Evolutionary conservation across 2,329 filamentous ascomycete species (phyloP), one percentile per base, ranked within the genome.

Genomic region (Alternaria metachromatica): DNA sequence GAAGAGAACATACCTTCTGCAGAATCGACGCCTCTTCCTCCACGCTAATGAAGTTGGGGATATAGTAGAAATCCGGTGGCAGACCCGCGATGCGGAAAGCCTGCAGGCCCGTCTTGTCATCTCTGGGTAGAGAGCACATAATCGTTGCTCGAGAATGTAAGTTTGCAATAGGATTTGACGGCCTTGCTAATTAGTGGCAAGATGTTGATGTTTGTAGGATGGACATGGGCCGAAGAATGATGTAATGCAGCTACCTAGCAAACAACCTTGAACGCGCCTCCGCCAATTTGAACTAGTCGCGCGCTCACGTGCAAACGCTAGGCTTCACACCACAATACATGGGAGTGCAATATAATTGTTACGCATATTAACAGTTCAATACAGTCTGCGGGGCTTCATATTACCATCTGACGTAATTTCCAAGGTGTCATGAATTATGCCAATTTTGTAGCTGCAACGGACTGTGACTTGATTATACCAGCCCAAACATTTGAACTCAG

Each of bases 31-130:
- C 78, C 81, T 97, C 93, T 80, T 97, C 94, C 48, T 90, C 87
- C 58, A 84, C 80, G 5, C 87, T 90, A 77, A 98, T 91, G 82
- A 97, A 97, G 77, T 94, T 85, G 8, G 93, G 86, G 61, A 97
- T 90, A 81, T 98, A 97, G 82, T 90, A 97, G 58, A 93, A 92
- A 33, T 86, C 82, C 2, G 85, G 77, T 5, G 92, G 91, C 3
- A 94, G 83, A 30, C 72, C 72, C 8, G 78, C 66, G 63, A 94
- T 86, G 67, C 72, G 72, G 53, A 73, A 76, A 12, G 60, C 58
- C 45, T 67, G 23, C 3, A 73, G 44, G 2, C 44, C 44, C 5
- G n/a, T 20, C 7, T 59, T 66, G 5, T 7, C 25, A 2, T 21
- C 43, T 3, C 10, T 9, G 3, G 28, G 8, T 8, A 30, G 23